phyloP scores from a whole-genome alignment of 1,284 basidiomycete genomes.

The Tetrapyrgos nigripes region DNA sequence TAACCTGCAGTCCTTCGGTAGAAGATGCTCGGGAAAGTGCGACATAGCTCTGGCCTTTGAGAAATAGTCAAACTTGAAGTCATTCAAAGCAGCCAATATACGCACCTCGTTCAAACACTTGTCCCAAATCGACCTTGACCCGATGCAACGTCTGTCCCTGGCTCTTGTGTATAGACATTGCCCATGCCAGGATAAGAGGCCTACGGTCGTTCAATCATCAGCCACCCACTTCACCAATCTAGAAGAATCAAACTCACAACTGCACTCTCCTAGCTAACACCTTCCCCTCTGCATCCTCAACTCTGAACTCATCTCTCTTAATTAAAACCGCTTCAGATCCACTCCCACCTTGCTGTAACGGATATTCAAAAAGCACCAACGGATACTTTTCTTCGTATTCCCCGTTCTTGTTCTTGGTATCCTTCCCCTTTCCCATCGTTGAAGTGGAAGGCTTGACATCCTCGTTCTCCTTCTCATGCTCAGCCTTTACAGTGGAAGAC shows the following conservation, averaged over 20 bases:
- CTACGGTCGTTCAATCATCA: conserved; percentile 27
- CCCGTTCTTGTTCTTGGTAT: background rate
- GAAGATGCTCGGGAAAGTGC: conserved; percentile 85
- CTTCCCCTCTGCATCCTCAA: conserved; percentile 72
- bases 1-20: conserved; percentile 80
- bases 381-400: conserved; percentile 49
- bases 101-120: conserved; percentile 76
- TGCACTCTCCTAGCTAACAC: conserved; percentile 65
- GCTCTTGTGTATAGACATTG: conserved; percentile 84
- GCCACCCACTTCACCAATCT: background rate
- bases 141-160: conserved; percentile 78
- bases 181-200: conserved; percentile 76
- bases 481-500: conserved; percentile 8
- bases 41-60: conserved; percentile 79
- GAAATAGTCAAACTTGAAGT: background rate
- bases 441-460: conserved; percentile 7
- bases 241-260: conserved; percentile 19
- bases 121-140: conserved; percentile 67
- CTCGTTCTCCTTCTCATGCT: conserved; percentile 28
- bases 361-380: conserved; percentile 62
- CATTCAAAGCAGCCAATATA: background rate
- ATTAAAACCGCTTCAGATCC: conserved; percentile 54
- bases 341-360: conserved; percentile 52
- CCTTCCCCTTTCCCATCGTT: conserved; percentile 10
- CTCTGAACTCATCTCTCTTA: conserved; percentile 68